phyloP scores from a whole-genome alignment of 352 stramenopile species.

The Phytophthora vignae region DNA sequence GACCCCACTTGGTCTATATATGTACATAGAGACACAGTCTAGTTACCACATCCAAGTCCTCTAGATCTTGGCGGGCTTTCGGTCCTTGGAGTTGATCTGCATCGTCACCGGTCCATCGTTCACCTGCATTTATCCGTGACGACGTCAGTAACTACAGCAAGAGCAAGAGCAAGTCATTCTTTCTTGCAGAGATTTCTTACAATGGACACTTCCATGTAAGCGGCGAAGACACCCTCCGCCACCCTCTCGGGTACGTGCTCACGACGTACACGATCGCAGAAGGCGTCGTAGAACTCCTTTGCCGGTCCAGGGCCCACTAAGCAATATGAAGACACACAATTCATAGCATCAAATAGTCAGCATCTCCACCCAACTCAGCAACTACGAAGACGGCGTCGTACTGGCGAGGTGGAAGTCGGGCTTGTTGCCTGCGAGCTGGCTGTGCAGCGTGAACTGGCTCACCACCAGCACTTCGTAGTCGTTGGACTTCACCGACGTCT shows the following conservation, averaged over 20 bases:
- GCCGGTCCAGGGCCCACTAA: conserved; percentile 72
- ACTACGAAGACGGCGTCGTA: conserved; percentile 30
- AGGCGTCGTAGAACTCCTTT: conserved; percentile 81
- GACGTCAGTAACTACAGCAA: conserved; percentile 10
- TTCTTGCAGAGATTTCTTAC: conserved; percentile 39
- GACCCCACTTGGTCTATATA: conserved; percentile 21
- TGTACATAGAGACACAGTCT: conserved; percentile 6
- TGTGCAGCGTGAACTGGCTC: conserved; percentile 89
- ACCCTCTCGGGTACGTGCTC: conserved; percentile 73
- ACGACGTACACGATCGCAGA: conserved; percentile 71
- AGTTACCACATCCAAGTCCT: conserved; percentile 6
- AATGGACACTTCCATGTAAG: conserved; percentile 89
- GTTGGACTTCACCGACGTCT: conserved; percentile 68
- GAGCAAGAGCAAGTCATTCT: background rate
- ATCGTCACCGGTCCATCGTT: conserved; percentile 89
- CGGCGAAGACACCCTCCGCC: conserved; percentile 80
- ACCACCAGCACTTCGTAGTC: conserved; percentile 86
- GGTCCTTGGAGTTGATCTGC: conserved; percentile 84
- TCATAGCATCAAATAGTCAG: background rate
- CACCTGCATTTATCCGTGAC: conserved; percentile 45
- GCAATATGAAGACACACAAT: background rate
- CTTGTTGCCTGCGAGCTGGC: conserved; percentile 86
- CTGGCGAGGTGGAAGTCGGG: conserved; percentile 88
- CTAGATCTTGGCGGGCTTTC: conserved; percentile 59
- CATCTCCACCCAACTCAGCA: background rate